phyloP scores from a whole-genome alignment of 495 filamentous ascomycete species.

The Zalerion maritima region DNA sequence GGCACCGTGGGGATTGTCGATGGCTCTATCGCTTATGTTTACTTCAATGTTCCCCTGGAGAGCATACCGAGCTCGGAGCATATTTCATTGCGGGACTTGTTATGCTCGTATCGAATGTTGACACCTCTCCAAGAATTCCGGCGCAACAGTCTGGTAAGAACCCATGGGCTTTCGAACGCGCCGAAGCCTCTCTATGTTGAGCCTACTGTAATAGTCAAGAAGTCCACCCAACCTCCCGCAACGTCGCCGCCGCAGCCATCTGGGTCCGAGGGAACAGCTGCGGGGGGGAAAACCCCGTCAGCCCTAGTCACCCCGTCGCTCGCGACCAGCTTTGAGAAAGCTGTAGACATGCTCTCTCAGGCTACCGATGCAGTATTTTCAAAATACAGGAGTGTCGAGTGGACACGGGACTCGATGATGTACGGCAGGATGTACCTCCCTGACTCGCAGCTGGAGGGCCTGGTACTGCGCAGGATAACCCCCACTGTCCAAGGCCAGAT shows the following conservation, averaged over 20 bases:
- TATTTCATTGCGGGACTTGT: slow-evolving; percentile 30
- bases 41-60: slow-evolving; percentile 61
- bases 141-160: too few relatives aligned
- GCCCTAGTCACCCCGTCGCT: not conserved
- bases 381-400: slow-evolving; percentile 29
- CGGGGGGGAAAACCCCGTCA: slow-evolving; percentile 10
- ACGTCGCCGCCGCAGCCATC: not conserved
- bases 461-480: slow-evolving; percentile 70
- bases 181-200: too few relatives aligned
- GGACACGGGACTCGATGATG: slow-evolving; percentile 48
- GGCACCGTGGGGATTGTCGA: slow-evolving; percentile 75
- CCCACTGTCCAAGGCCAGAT: slow-evolving; percentile 67
- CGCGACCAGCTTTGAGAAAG: slow-evolving; percentile 3
- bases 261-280: not conserved
- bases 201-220: too few relatives aligned
- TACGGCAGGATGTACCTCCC: slow-evolving; percentile 87
- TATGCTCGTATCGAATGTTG: slow-evolving; percentile 29
- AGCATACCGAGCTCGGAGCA: slow-evolving; percentile 30
- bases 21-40: slow-evolving; percentile 82
- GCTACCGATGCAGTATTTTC: too few relatives aligned
- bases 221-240: not conserved
- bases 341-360: too few relatives aligned
- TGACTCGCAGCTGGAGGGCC: slow-evolving; percentile 66
- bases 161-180: too few relatives aligned
- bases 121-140: too few relatives aligned